Conservation (phyloP, 2,329 filamentous ascomycete species). For the Plectosphaerella cucumerina region DNA sequence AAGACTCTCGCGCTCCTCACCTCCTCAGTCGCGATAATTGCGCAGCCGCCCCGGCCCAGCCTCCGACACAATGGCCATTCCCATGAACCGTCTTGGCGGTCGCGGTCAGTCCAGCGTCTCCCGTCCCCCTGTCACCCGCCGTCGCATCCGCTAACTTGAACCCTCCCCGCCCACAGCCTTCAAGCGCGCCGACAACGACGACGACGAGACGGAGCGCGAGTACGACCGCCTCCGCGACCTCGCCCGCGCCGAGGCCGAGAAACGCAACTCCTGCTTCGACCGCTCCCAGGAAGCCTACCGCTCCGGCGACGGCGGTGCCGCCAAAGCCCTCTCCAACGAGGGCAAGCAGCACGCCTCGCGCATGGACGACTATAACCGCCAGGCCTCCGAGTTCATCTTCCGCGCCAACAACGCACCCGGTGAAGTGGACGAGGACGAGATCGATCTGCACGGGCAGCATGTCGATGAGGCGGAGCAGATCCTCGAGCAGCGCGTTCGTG, state of each 20-base stretch:
- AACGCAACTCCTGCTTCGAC: slow-evolving; percentile 75
- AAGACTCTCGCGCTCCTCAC: not conserved
- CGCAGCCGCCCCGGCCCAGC: not conserved
- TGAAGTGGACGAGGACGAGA: slow-evolving; percentile 72
- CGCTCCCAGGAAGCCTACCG: slow-evolving; percentile 75
- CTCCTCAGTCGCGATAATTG: not conserved
- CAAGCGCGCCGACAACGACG: slow-evolving; percentile 63
- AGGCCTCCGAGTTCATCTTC: slow-evolving; percentile 93
- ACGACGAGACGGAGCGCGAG: slow-evolving; percentile 70
- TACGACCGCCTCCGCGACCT: slow-evolving; percentile 87
- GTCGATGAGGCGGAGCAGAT: slow-evolving; percentile 94
- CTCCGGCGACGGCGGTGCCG: slow-evolving; percentile 74
- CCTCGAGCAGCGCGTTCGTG: slow-evolving; percentile 77
- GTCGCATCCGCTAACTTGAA: not conserved
- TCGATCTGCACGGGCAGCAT: slow-evolving; percentile 92
- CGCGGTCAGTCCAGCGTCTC: slow-evolving; percentile 8
- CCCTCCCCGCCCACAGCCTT: slow-evolving; percentile 53
- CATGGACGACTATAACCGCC: slow-evolving; percentile 85
- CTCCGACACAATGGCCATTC: slow-evolving; percentile 8
- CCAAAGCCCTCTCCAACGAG: slow-evolving; percentile 79
- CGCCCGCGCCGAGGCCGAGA: slow-evolving; percentile 74
- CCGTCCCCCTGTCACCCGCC: not conserved
- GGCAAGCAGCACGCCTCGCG: slow-evolving; percentile 78
- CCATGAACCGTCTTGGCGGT: slow-evolving; percentile 14
- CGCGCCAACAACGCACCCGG: slow-evolving; percentile 84